phyloP scores from a whole-genome alignment of 768 basidiomycete genomes.

The Phaeotremella fagi region DNA sequence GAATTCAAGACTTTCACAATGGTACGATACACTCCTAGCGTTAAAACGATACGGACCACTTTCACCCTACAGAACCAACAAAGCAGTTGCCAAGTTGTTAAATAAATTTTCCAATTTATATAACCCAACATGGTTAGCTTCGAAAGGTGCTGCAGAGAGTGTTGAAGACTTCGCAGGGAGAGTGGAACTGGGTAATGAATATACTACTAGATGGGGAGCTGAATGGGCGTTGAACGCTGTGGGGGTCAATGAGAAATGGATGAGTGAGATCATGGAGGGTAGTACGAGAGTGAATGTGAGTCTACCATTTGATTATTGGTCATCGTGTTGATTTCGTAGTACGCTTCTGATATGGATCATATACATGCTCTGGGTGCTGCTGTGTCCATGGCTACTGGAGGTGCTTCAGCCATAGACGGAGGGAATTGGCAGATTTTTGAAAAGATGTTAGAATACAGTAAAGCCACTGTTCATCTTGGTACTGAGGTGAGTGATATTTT shows the following conservation, averaged over 20 bases:
- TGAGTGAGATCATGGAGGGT: slow-evolving; percentile 70
- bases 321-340: slow-evolving; percentile 25
- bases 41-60: slow-evolving; percentile 71
- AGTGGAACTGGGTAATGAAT: slow-evolving; percentile 29
- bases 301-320: background rate
- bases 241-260: slow-evolving; percentile 59
- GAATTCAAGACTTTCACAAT: slow-evolving; percentile 44
- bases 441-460: slow-evolving; percentile 65
- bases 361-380: slow-evolving; percentile 76
- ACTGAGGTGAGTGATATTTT: slow-evolving; percentile 56
- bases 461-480: slow-evolving; percentile 65
- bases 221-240: slow-evolving; percentile 57
- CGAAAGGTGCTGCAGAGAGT: slow-evolving; percentile 22
- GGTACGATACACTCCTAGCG: slow-evolving; percentile 70
- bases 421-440: slow-evolving; percentile 86
- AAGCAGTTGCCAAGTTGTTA: slow-evolving; percentile 37
- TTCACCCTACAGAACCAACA: slow-evolving; percentile 58
- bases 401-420: slow-evolving; percentile 63
- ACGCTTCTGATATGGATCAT: slow-evolving; percentile 59
- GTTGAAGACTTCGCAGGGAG: slow-evolving; percentile 34
- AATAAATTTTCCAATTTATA: slow-evolving; percentile 60
- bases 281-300: slow-evolving; percentile 81
- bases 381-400: slow-evolving; percentile 65
- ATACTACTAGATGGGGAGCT: slow-evolving; percentile 55
- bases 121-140: slow-evolving; percentile 31